Conservation (phyloP, 2,329 filamentous ascomycete genomes). For the Ceratocystis eucalypticola region DNA sequence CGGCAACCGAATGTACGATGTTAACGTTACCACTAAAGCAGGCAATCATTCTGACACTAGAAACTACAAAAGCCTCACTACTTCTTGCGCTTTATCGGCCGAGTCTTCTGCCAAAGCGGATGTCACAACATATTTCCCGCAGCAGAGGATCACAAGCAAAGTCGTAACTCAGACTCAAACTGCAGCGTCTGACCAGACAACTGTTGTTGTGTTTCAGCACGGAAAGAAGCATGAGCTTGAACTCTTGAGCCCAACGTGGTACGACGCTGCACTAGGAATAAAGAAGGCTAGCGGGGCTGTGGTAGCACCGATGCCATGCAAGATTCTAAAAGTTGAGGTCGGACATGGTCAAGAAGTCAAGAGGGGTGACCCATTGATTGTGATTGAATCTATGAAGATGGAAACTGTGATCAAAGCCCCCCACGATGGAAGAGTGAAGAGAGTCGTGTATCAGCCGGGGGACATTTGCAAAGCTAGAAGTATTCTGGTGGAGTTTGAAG, state of each 20-base stretch:
- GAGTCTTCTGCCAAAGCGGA: conserved; percentile 22
- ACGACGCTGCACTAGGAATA: conserved; percentile 71
- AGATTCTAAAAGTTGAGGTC: conserved; percentile 82
- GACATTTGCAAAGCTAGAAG: conserved; percentile 70
- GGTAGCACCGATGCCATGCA: conserved; percentile 91
- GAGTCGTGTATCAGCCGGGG: conserved; percentile 59
- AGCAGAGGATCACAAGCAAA: conserved; percentile 65
- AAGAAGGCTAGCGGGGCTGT: conserved; percentile 74
- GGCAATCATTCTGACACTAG: neutral
- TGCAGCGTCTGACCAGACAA: neutral
- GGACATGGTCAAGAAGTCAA: conserved; percentile 66
- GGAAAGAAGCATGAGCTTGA: conserved; percentile 46
- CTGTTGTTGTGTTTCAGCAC: conserved; percentile 62
- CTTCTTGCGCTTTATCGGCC: neutral
- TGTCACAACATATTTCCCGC: conserved; percentile 66
- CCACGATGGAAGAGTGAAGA: conserved; percentile 56
- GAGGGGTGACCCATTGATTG: conserved; percentile 76
- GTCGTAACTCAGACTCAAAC: conserved; percentile 43
- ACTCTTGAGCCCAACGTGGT: conserved; percentile 58
- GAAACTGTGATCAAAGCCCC: conserved; percentile 71
- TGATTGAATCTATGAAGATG: conserved; percentile 89
- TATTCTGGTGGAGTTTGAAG: conserved; percentile 59
- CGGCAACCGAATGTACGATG: neutral
- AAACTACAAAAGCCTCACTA: neutral
- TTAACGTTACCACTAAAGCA: neutral